Conservation (phyloP, 2,329 filamentous ascomycete species). For the Pseudogymnoascus sp. region DNA sequence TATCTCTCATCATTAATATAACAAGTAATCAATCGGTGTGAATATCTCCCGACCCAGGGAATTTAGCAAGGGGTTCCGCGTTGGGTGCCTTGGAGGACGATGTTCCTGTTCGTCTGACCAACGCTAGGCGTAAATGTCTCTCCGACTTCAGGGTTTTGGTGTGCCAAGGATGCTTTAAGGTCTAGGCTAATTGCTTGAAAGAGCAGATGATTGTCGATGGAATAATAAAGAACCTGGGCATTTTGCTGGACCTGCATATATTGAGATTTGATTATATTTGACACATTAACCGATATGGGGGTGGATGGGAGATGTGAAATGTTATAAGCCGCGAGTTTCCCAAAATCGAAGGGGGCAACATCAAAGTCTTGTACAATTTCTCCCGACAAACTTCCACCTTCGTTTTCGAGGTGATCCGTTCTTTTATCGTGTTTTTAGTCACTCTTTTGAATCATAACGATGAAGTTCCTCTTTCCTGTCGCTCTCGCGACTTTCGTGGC, state of each 20-base stretch:
- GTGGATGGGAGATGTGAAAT: too few relatives aligned
- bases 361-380: not conserved
- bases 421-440: not conserved
- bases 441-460: not conserved
- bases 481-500: not conserved
- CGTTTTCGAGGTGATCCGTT: not conserved
- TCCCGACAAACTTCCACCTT: not conserved
- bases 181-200: not conserved
- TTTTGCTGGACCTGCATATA: not conserved
- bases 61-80: not conserved
- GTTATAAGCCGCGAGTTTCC: not conserved
- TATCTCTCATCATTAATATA: not conserved
- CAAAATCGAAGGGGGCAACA: not conserved
- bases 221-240: not conserved
- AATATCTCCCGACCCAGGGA: not conserved
- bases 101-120: not conserved
- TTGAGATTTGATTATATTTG: not conserved
- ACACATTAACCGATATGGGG: not conserved
- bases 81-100: not conserved
- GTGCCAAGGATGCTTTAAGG: not conserved
- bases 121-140: not conserved
- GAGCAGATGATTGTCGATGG: not conserved
- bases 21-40: not conserved
- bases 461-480: not conserved
- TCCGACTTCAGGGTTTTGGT: not conserved